Percentiles rank a stretch among this genome's conserved stretches.
Evolutionary conservation across 2,329 filamentous ascomycete species (phyloP).

Genomic region (Aspergillaceae sp.): DNA sequence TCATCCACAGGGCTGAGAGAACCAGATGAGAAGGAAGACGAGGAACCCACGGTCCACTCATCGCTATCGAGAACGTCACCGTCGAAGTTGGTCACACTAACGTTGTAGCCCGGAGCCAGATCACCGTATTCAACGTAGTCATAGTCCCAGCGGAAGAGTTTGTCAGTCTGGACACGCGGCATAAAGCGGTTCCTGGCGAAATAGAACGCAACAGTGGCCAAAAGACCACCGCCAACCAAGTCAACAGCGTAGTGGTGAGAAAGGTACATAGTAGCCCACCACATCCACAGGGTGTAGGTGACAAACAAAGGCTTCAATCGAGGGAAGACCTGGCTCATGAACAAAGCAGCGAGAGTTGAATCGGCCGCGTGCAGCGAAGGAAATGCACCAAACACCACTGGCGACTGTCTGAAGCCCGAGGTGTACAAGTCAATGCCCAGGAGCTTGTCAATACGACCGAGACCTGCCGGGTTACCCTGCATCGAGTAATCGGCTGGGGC

Average conservation of each 20-base stretch:
- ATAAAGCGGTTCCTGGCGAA: slow-evolving; percentile 71
- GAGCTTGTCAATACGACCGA: slow-evolving; percentile 81
- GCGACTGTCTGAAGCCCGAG: slow-evolving; percentile 80
- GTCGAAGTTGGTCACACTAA: slow-evolving; percentile 50
- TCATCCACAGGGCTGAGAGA: slow-evolving; percentile 56
- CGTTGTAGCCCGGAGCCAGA: slow-evolving; percentile 41
- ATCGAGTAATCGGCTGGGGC: slow-evolving; percentile 90
- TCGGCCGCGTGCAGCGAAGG: slow-evolving; percentile 86
- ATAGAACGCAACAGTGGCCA: slow-evolving; percentile 73
- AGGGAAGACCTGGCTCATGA: slow-evolving; percentile 89
- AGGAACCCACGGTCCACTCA: slow-evolving; percentile 84
- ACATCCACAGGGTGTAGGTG: slow-evolving; percentile 82
- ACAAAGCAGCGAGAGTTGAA: slow-evolving; percentile 80
- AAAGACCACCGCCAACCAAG: slow-evolving; percentile 72
- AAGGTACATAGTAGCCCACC: slow-evolving; percentile 98
- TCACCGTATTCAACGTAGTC: slow-evolving; percentile 86
- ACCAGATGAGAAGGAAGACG: slow-evolving; percentile 62
- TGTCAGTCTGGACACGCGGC: slow-evolving; percentile 72
- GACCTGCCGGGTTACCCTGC: slow-evolving; percentile 76
- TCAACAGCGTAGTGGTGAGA: slow-evolving; percentile 96
- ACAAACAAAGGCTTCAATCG: slow-evolving; percentile 70
- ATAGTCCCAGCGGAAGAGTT: slow-evolving; percentile 88
- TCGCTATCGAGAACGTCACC: slow-evolving; percentile 61
- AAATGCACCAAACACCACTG: slow-evolving; percentile 90
- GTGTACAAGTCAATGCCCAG: slow-evolving; percentile 90